Base-by-base conservation (phyloP, 257 asterid genomes). In the Striga asiatica region DNA sequence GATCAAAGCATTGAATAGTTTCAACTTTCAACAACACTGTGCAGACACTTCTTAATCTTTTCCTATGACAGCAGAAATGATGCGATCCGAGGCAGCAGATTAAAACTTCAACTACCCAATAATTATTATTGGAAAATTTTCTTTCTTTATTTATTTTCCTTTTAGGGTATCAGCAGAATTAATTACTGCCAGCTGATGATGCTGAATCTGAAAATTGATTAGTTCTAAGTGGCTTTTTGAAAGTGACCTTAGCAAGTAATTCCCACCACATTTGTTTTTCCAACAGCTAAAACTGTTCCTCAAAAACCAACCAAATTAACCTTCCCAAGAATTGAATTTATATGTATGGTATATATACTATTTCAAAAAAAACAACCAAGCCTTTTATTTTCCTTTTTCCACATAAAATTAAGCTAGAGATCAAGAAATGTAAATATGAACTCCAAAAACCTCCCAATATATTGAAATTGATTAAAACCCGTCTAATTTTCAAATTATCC, bases 1-100 rank as follows among this genome's bases (percentile, higher is more conserved):
- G 50, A 35, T 51, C 57, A 58, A 61, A 67, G 75, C 71, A 61
- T 65, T 70, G 52, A 70, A 73, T 65, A 39, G 69, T 54, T 67
- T 67, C n/a, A n/a, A n/a, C n/a, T n/a, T n/a, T n/a, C 78, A 71
- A 76, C 78, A 66, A 72, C 74, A 72, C 62, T 64, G 69, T 64
- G 53, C 74, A 63, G 58, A 59, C n/a, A n/a, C 56, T 13, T 46
- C 61, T 65, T 50, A 50, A 65, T 58, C 58, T 22, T 46, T 64
- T 73, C 69, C 56, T 21, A 65, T 70, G 69, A 68, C 70, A 73
- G 72, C 49, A 56, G 38, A 59, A 43, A 69, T 32, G 58, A 61
- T 67, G 72, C 56, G n/a, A n/a, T n/a, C n/a, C n/a, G 64, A 65
- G 63, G 61, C 75, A 68, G 47, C 62, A 60, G 63, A 67, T 71